phyloP scores from a whole-genome alignment of 768 basidiomycete genomes.

The Mrakia blollopis region DNA sequence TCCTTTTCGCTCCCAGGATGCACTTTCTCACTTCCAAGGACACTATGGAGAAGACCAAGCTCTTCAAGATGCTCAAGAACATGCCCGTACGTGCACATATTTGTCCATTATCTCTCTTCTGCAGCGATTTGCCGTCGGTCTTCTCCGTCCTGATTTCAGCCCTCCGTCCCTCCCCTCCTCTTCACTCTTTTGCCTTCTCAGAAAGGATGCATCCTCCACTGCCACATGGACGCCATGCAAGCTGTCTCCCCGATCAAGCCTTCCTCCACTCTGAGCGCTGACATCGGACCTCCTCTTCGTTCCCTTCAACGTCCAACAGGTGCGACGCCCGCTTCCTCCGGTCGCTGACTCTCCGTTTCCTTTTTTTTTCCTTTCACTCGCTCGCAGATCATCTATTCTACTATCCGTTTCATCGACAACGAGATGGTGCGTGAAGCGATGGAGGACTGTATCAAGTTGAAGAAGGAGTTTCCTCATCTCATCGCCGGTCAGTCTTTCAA shows the following conservation, averaged over 20 bases:
- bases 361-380: background rate
- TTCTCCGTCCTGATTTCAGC: background rate
- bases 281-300: background rate
- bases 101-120: too few relatives aligned
- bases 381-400: conserved; percentile 65
- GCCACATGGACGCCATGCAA: conserved; percentile 69
- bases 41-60: conserved; percentile 57
- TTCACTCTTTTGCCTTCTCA: background rate
- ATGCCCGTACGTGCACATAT: conserved; percentile 52
- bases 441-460: conserved; percentile 69
- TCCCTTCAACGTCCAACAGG: background rate
- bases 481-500: conserved; percentile 53
- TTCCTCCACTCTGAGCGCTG: too few relatives aligned
- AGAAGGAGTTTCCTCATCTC: conserved; percentile 67
- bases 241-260: conserved; percentile 40
- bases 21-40: conserved; percentile 60
- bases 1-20: conserved; percentile 46
- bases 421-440: conserved; percentile 61
- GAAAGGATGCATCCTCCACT: conserved; percentile 70
- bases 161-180: background rate
- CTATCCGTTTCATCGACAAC: conserved; percentile 54
- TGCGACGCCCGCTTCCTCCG: conserved; percentile 46
- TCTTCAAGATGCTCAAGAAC: conserved; percentile 65
- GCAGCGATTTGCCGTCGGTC: background rate
- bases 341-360: background rate